Evolutionary conservation across 495 filamentous ascomycete species (phyloP).

Genomic region (Thermothielavioides terrestris): DNA sequence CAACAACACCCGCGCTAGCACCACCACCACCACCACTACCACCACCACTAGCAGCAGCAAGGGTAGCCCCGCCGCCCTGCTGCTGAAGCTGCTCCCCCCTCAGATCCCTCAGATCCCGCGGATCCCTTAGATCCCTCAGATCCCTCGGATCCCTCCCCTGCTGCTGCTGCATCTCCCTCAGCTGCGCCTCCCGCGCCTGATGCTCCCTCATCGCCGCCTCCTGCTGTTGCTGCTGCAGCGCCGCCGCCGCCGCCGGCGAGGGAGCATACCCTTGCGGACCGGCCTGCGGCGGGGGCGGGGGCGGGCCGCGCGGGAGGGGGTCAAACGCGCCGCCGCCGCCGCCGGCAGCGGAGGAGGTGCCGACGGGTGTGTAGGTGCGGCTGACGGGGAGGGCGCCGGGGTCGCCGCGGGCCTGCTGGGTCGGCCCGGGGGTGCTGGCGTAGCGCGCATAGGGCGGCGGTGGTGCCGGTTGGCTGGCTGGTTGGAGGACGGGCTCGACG

Average conservation of each 20-base stretch:
- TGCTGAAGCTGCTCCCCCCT: conserved; percentile 9
- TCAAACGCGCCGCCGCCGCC: conserved; percentile 13
- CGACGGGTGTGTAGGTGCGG: conserved; percentile 25
- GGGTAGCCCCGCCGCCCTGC: too few relatives aligned
- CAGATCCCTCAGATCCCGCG: not conserved
- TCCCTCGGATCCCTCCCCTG: not conserved
- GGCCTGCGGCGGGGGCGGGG: not conserved
- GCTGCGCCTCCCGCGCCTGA: conserved; percentile 11
- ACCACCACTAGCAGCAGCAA: too few relatives aligned
- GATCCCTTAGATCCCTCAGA: not conserved
- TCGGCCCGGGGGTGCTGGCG: conserved; percentile 22
- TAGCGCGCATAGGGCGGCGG: conserved; percentile 23
- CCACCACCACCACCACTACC: too few relatives aligned
- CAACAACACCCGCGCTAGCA: not conserved
- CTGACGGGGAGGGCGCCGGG: conserved; percentile 7
- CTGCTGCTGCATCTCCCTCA: conserved; percentile 1
- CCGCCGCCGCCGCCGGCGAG: too few relatives aligned
- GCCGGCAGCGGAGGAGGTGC: not conserved
- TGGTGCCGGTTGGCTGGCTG: conserved; percentile 27
- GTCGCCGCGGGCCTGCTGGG: conserved; percentile 12
- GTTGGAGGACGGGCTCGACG: conserved; percentile 6
- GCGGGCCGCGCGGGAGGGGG: conserved; percentile 14
- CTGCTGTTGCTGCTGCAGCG: not conserved
- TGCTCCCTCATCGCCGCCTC: conserved; percentile 5
- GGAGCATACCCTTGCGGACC: not conserved